A percentile compares a stretch with the other conserved stretches of the same genome.
Conservation (phyloP, 306 rosid species). For the Oxytropis ochrocephala region DNA sequence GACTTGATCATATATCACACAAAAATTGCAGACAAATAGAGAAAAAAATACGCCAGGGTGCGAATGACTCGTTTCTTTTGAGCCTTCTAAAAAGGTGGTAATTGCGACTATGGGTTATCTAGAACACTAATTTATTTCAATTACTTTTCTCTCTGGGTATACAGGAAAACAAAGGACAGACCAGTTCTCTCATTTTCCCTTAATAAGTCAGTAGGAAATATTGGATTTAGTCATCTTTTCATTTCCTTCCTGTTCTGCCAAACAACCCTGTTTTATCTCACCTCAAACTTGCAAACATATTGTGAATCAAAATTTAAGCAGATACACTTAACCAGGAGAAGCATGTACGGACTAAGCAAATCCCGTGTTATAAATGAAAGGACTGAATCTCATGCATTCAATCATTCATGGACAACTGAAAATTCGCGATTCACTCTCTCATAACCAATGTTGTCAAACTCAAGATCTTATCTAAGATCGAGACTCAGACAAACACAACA, state of each 20-base stretch:
- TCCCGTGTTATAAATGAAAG: background rate
- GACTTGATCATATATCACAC: constrained; percentile 1
- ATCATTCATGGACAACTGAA: background rate
- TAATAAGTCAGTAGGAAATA: background rate
- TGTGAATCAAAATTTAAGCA: background rate
- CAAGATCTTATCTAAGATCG: background rate
- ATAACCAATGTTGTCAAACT: background rate
- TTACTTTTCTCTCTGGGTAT: background rate
- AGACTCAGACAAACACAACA: background rate
- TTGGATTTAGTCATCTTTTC: background rate
- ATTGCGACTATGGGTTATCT: background rate
- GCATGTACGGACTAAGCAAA: background rate
- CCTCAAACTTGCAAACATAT: background rate
- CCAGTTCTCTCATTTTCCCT: background rate
- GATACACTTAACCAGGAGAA: background rate
- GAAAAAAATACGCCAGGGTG: background rate
- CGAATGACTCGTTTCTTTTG: background rate
- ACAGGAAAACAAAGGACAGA: constrained; percentile 1
- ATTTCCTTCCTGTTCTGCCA: background rate
- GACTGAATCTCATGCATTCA: background rate
- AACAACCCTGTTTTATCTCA: background rate
- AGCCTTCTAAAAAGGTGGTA: background rate
- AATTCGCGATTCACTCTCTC: background rate
- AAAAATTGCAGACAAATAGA: background rate
- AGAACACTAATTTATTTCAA: background rate